Evolutionary conservation across 2,329 filamentous ascomycete genomes (phyloP), one percentile per base, ranked within the genome.

Genomic region (Colletotrichum eremochloae): DNA sequence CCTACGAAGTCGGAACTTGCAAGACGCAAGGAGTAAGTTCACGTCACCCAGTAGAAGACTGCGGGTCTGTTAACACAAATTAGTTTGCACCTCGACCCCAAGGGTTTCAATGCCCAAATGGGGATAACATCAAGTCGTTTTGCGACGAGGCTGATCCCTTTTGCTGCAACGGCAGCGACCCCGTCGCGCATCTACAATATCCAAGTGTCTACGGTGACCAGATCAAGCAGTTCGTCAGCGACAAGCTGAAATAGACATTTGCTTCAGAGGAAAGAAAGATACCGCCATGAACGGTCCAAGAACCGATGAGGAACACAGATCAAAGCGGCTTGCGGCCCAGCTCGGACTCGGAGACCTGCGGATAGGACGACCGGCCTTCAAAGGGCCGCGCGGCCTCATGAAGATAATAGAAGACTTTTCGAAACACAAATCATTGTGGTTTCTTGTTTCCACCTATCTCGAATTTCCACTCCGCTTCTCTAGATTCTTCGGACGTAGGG

Each of bases 1-100:
- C 88, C 0, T 92, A 91, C 77, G 86, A 89, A 65, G 88, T 91
- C 50, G 90, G 90, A 15, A 90, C 88, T 0, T 91, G 89, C 80
- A 82, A 76, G 15, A 84, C 86, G 20, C 81, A 84, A 66, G 89
- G 89, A 2, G 89, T 91, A 85, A 83, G 88, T 80, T 20, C 38
- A 24, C 29, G 20, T 9, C 20, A 36, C 36, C 7, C 24, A 38
- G 18, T 11, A 2, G 5, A 8, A 33, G n/a, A 3, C 12, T 18
- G 24, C 9, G 14, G n/a, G 14, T 8, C 20, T 7, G 48, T 40
- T 71, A 36, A 72, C 40, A 48, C 3, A 18, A 5, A 1, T 2
- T 72, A 89, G 87, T 91, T 91, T 69, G 87, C 86, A 63, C 82
- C 88, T 53, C 87, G 89, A 12, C 84, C 87, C 6, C 76, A 82